These are phyloP conservation scores for Rauvolfia tetraphylla DNA, from an alignment of 257 asterid species.

Conservation along the genomic window DNA sequence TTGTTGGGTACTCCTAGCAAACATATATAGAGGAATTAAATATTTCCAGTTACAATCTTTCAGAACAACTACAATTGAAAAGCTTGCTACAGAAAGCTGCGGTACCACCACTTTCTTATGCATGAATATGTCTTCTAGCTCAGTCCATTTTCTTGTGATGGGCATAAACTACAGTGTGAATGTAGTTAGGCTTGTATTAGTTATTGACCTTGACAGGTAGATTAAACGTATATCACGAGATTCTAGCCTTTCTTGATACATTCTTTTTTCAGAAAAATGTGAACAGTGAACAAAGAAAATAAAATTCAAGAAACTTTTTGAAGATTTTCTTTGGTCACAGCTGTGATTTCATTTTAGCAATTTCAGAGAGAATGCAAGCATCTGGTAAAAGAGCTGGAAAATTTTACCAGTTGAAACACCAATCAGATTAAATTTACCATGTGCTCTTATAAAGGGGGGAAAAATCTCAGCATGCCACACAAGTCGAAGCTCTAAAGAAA, in stretches of 20 bases:
- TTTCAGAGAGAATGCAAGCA: not conserved
- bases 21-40: too few relatives aligned
- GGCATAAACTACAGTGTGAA: not conserved
- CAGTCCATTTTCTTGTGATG: not conserved
- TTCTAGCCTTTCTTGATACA: not conserved
- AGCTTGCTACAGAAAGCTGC: not conserved
- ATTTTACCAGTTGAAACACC: not conserved
- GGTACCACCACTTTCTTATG: not conserved
- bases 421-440: not conserved
- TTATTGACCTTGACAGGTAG: not conserved
- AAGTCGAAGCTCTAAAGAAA: slow-evolving; percentile 2
- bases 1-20: too few relatives aligned
- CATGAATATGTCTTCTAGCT: not conserved
- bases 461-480: not conserved
- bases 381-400: not conserved
- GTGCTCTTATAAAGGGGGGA: not conserved
- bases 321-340: not conserved
- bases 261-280: not conserved
- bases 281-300: not conserved
- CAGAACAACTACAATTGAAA: too few relatives aligned
- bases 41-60: too few relatives aligned
- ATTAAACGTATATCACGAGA: too few relatives aligned
- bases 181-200: not conserved
- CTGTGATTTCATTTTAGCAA: not conserved
- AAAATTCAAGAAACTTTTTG: not conserved